phyloP scores from a whole-genome alignment of 2,329 filamentous ascomycete species.

The Fusarium paranaense region DNA sequence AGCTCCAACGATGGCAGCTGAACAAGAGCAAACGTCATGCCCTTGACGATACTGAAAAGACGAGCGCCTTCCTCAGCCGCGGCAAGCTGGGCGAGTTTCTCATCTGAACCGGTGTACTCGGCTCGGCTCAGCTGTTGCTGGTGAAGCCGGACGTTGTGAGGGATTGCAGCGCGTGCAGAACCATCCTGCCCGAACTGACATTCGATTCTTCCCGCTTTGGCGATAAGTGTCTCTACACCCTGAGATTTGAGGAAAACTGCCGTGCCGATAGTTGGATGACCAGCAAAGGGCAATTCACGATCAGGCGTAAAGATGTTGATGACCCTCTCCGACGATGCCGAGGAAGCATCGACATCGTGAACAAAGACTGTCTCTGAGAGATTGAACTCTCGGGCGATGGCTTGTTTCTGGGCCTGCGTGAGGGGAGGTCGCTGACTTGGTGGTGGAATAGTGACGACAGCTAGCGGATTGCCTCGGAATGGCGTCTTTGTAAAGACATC shows the following conservation, averaged over 20 bases:
- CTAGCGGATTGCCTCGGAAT: constrained; percentile 69
- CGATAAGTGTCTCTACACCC: constrained; percentile 56
- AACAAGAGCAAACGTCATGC: constrained; percentile 77
- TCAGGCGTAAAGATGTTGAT: constrained; percentile 69
- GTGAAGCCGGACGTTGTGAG: constrained; percentile 75
- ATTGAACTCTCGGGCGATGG: constrained; percentile 71
- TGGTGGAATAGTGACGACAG: constrained; percentile 64
- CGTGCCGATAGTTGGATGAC: constrained; percentile 70
- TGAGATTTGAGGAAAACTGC: constrained; percentile 58
- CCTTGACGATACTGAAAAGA: constrained; percentile 73
- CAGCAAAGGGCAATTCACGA: constrained; percentile 70
- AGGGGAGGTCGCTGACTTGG: constrained; percentile 39
- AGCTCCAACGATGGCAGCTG: constrained; percentile 70
- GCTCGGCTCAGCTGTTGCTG: constrained; percentile 48
- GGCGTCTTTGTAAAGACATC: constrained; percentile 67
- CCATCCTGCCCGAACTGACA: constrained; percentile 52
- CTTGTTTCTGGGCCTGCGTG: constrained; percentile 64
- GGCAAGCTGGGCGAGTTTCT: constrained; percentile 35
- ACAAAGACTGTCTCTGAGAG: constrained; percentile 73
- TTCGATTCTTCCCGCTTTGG: constrained; percentile 67
- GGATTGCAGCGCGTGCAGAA: constrained; percentile 69
- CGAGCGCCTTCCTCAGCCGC: constrained; percentile 55
- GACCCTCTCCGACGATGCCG: constrained; percentile 45
- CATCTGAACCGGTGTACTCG: constrained; percentile 22
- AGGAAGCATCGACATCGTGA: constrained; percentile 55